Evolutionary conservation across 2,329 filamentous ascomycete species (phyloP), one percentile per base, ranked within the genome.

Genomic region (Exserohilum rostratum): DNA sequence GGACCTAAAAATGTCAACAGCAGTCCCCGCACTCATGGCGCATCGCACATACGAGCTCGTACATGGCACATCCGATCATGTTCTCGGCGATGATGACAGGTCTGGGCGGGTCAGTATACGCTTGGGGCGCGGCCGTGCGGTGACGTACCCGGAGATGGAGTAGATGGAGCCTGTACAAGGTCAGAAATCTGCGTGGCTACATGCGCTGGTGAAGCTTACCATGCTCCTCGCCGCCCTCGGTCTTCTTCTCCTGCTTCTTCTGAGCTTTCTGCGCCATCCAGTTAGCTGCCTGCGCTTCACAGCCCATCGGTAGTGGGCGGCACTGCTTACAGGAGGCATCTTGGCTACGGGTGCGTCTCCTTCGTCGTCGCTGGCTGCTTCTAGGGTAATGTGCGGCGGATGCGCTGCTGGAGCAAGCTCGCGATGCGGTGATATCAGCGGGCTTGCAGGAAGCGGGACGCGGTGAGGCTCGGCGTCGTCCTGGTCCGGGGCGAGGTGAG

Each of bases 1-100:
- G 90, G 77, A 96, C 93, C 90, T 93, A 62, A 29, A 44, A 15
- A 6, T 9, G 37, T 73, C 42, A 72, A 48, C 46, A 20, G 25
- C 5, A 10, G 33, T 29, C 17, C 34, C 13, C 25, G 39, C 7
- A 2, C n/a, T 53, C 37, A 29, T 50, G 27, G 35, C 29, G 15
- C 1, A 50, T 48, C 20, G 11, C 30, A 77, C 87, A 68, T 83
- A 92, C 92, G 82, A 99, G 84, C 82, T 99, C 95, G 87, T 98
- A 97, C 95, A 99, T 99, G 78, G 95, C 93, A 85, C 95, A 95
- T 78, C 95, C 95, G 74, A 93, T 91, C 93, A 99, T 96, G 79
- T 97, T 88, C 82, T 98, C 93, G 76, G 93, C 95, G 68, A 99
- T 86, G 71, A 99, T 89, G 83, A 99, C 95, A 74, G 95, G 95